Evolutionary conservation across 2,329 filamentous ascomycete genomes (phyloP), one percentile per base, ranked within the genome.

Genomic region (Mycosphaerella arachidis): DNA sequence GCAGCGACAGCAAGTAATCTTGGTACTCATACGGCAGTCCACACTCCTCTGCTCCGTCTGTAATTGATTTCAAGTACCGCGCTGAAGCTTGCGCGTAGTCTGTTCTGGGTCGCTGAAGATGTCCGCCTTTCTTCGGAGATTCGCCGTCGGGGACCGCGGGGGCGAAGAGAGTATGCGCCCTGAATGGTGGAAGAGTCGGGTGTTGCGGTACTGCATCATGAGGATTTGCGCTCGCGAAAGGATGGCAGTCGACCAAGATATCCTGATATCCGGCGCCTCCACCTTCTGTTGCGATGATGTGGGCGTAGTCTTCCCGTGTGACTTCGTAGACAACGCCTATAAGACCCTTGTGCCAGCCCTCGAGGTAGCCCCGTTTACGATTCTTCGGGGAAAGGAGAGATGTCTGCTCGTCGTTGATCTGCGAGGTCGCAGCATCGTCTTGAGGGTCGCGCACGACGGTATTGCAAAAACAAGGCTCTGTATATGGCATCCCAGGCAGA

Each of bases 311-410:
- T 48, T 82, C 75, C 18, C 82, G 78, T 0, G 92, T 96, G 31
- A 97, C 91, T 77, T 97, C 92, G 77, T 99, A 99, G 4, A 97
- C 94, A 16, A 96, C 91, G 27, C 94, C 94, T 45, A 97, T 84
- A 1, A 99, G 82, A 4, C 91, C 90, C 70, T 92, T 92, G 64
- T 86, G 79, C 92, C 91, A 96, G 79, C 91, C 91, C 66, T 56
- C 77, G 78, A 56, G 83, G 78, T 68, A 84, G 83, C 67, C 82
- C 78, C 71, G 68, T 31, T 67, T 50, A 37, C 57, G 53, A 59
- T 48, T 48, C 10, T 54, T 13, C 5, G 56, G 51, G 12, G 37
- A 18, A 16, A 75, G 63, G 50, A 75, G 71, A 8, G 65, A 60
- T 3, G 63, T 67, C 63, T 77, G 77, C 63, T 79, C 64, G 29